Evolutionary conservation across 192 early-diverging fungal genomes (phyloP).

Genomic region (Cetraspora pellucida): DNA sequence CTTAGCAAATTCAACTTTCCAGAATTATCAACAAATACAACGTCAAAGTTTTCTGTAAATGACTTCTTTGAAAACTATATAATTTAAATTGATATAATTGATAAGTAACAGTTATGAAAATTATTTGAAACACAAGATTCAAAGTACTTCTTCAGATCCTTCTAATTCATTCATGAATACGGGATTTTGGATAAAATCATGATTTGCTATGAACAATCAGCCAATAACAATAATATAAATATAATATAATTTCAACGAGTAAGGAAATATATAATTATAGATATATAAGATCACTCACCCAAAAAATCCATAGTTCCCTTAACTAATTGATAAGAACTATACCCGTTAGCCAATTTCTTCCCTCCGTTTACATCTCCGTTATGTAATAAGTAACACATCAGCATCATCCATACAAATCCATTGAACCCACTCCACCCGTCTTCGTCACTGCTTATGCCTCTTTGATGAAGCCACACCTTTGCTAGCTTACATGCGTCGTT

Average conservation of each 20-base stretch:
- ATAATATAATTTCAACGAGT: background rate
- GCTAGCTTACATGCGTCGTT: constrained; percentile 76
- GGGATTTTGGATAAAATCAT: constrained; percentile 65
- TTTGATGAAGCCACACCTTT: constrained; percentile 87
- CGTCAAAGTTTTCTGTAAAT: constrained; percentile 69
- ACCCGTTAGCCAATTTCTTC: constrained; percentile 67
- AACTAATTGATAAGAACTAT: constrained; percentile 86
- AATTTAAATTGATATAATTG: constrained; percentile 32
- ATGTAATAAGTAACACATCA: constrained; percentile 85
- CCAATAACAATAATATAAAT: background rate
- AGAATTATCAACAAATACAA: constrained; percentile 84
- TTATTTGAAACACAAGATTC: background rate
- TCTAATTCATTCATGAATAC: constrained; percentile 73
- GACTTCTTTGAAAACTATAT: constrained; percentile 59
- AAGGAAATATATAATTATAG: too few species aligned
- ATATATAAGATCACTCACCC: constrained; percentile 39
- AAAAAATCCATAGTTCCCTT: constrained; percentile 85
- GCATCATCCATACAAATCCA: constrained; percentile 83
- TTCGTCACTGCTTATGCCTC: constrained; percentile 54
- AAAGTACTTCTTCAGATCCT: constrained; percentile 50
- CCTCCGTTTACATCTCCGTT: constrained; percentile 55
- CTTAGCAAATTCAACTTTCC: constrained; percentile 84
- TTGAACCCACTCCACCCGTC: constrained; percentile 54
- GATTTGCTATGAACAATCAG: constrained; percentile 45
- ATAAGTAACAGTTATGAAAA: background rate